Evolutionary conservation across 345 rosid species (phyloP).

Genomic region (Dipteronia dyeriana): DNA sequence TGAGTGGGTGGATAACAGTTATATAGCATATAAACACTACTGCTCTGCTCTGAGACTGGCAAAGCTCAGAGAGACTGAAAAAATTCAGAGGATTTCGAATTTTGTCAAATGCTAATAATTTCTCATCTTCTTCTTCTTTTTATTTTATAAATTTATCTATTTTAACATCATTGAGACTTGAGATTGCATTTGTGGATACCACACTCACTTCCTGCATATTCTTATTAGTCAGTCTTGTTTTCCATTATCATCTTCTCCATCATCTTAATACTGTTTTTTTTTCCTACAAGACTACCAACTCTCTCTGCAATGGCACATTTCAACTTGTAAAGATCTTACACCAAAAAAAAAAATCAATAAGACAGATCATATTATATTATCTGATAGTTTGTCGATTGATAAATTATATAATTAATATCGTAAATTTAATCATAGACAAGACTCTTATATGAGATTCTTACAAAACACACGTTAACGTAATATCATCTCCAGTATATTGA

Average conservation of each 20-base stretch:
- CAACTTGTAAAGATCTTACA: not conserved
- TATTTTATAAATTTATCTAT: not conserved
- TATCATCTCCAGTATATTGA: no score
- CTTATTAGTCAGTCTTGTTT: slow-evolving; percentile 13
- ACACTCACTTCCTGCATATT: not conserved
- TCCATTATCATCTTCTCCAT: slow-evolving; percentile 5
- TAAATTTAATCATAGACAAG: no score
- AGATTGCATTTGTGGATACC: slow-evolving; percentile 35
- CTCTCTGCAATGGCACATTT: not conserved
- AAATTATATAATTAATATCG: no score
- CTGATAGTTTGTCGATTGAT: no score
- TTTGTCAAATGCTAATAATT: slow-evolving; percentile 12
- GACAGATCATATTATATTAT: no score
- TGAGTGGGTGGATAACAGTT: slow-evolving; percentile 11
- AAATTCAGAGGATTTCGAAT: slow-evolving; percentile 5
- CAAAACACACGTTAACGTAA: no score
- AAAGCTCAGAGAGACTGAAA: slow-evolving; percentile 10
- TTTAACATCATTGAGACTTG: not conserved
- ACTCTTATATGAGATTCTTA: no score
- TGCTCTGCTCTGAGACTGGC: not conserved
- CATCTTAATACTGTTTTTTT: not conserved
- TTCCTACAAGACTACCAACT: not conserved
- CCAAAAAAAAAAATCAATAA: not conserved
- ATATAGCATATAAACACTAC: not conserved
- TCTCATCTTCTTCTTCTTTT: not conserved